Conservation (phyloP, 441 rosid genomes). For the Mallotus repandus region DNA sequence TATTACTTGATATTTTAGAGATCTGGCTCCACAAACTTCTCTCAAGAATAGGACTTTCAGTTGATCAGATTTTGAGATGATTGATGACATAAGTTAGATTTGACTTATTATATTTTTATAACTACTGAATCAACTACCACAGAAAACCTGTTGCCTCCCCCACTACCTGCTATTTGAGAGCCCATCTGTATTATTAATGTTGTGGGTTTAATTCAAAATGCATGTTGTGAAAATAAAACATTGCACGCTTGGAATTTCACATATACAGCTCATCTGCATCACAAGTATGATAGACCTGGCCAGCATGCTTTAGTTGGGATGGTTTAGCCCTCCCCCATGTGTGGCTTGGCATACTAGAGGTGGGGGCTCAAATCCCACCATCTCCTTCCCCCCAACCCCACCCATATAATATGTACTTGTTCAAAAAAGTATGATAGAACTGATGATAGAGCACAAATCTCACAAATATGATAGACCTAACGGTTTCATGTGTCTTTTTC, state of each 20-base stretch:
- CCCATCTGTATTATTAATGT: not conserved
- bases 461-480: not conserved
- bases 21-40: not conserved
- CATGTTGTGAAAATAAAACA: not conserved
- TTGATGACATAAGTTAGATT: not conserved
- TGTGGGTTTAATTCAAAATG: not conserved
- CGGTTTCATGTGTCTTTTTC: not conserved
- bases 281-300: too few relatives aligned
- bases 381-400: too few relatives aligned
- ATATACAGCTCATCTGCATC: not conserved
- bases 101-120: not conserved
- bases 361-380: too few relatives aligned
- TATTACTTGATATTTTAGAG: not conserved
- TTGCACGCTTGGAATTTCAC: not conserved
- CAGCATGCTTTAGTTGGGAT: too few relatives aligned
- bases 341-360: too few relatives aligned
- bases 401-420: too few relatives aligned
- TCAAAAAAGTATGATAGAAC: too few relatives aligned
- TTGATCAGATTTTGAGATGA: not conserved
- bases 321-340: too few relatives aligned
- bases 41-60: not conserved
- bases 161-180: not conserved
- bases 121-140: not conserved
- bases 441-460: not conserved
- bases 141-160: not conserved